Base-by-base conservation (phyloP, 345 rosid species). In the Eucalyptus guilfoylei region DNA sequence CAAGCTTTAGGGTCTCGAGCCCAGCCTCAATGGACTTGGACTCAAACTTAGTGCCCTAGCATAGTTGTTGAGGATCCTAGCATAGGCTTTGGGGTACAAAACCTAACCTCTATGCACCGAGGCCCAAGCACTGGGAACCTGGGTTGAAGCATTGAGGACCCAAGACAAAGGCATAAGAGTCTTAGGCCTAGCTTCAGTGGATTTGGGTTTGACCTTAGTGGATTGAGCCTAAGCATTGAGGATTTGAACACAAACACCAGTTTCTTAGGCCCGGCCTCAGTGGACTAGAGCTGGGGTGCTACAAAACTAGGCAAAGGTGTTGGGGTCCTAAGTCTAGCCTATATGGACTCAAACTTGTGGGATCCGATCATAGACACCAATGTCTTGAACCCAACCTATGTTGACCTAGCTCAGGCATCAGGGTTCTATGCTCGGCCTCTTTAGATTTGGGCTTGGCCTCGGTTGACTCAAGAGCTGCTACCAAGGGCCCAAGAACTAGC, bases 261-360 rank as follows among this genome's bases (percentile, higher is more conserved):
- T 52, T 52, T 52, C 2, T 52, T 0, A 52, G 2, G 11, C 58
- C 10, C 5, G 16, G 2, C 26, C 26, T 52, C 5, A 8, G 0
- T 52, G 4, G 2, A 52, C 58, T 19, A 19, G 11, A 52, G 55
- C 24, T 52, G 10, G 24, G 26, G 26, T 52, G 11, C 58, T 52
- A 52, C 0, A 19, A 0, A 52, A 26, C 58, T 0, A 1, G 0
- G 10, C 58, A 52, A 52, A 52, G 26, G 58, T 19, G 58, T 1
- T 19, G 1, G 50, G 58, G 26, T 52, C 58, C 26, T 19, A 52
- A 52, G 58, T 19, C 1, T 52, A 0, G 26, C 11, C 26, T 52
- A 24, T 19, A 52, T 52, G 26, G 11, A 52, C 58, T 52, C 11
- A 52, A 52, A 52, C 58, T 0, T 19, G 2, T 52, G 58, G 11